Base-by-base conservation (phyloP, 768 basidiomycete genomes). In the Boletus coccyginus region DNA sequence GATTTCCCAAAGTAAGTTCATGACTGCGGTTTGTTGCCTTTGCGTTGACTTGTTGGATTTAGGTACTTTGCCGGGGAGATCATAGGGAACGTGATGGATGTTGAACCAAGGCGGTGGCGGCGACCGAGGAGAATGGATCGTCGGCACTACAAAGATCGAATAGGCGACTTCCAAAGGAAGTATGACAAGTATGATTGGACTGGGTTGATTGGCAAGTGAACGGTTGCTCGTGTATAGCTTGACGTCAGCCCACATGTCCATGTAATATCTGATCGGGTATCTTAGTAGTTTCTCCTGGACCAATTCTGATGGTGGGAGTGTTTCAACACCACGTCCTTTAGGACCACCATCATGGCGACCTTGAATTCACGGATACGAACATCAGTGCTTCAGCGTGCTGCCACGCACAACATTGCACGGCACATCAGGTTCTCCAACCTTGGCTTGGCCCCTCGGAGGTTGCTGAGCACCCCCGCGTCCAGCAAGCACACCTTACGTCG, bases 11-110 rank as follows among this genome's bases (percentile, higher is more conserved):
- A 79, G 92, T 92, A 64, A 81, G 75, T 43, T 41, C 51, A 21
- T 47, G 27, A n/a, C 14, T 46, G 32, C 7, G 5, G 16, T 24
- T 7, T 38, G 36, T 19, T 29, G 1, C 33, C 7, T 35, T 41
- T 46, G 46, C 7, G n/a, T 17, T 68, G 46, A 68, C 50, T 1
- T 21, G 21, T n/a, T 27, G 51, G 27, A 11, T 36, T 19, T 60
- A 96, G 94, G 57, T 97, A 92, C 69, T 99, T 99, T 69, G 95
- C 94, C 0, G 87, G 83, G 17, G 96, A 99, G 72, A 96, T 98
- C 62, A 87, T 98, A 59, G 96, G 96, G 9, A 94, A 92, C 63
- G 68, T 97, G 53, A 75, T 99, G 47, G 94, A 93, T 13, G 67
- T 97, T 39, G 94, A 96, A 66, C 85, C 95, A 2, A 76, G 92